These are phyloP conservation scores for Tulasnella sp. DNA, from an alignment of 768 basidiomycete species.

Conservation along the genomic window DNA sequence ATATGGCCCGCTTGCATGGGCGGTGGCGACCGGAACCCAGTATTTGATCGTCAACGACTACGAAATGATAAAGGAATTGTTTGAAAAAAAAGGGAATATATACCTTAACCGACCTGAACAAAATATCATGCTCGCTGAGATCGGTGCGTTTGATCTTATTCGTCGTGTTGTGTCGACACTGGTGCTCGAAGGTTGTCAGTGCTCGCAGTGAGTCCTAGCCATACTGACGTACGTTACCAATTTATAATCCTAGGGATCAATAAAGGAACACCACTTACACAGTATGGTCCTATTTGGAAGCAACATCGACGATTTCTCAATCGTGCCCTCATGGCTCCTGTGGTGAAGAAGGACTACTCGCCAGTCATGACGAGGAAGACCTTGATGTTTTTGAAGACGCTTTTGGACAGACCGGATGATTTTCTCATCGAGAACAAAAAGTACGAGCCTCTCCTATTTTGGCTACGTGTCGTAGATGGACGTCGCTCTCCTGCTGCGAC, in stretches of 20 bases:
- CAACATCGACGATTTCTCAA: constrained; percentile 1
- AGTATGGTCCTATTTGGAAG: neutral
- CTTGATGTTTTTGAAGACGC: neutral
- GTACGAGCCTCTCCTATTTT: neutral
- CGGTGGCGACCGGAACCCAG: neutral
- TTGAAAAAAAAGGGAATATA: neutral
- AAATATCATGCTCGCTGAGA: neutral
- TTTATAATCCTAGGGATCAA: neutral
- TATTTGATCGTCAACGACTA: neutral
- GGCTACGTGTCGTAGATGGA: neutral
- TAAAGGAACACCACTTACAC: neutral
- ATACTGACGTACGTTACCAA: too few species aligned
- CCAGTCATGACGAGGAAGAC: neutral
- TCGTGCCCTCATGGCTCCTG: neutral
- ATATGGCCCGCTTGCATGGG: neutral
- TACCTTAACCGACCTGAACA: neutral
- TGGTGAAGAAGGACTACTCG: neutral
- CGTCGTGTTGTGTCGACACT: neutral
- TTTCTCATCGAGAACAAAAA: neutral
- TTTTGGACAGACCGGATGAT: neutral
- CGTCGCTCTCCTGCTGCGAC: neutral
- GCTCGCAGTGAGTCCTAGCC: neutral
- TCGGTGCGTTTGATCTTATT: neutral
- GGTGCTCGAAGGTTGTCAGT: neutral
- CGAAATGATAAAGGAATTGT: neutral